Evolutionary conservation across 2,329 filamentous ascomycete species (phyloP), one percentile per base, ranked within the genome.

Genomic region (Penicillium sp.): DNA sequence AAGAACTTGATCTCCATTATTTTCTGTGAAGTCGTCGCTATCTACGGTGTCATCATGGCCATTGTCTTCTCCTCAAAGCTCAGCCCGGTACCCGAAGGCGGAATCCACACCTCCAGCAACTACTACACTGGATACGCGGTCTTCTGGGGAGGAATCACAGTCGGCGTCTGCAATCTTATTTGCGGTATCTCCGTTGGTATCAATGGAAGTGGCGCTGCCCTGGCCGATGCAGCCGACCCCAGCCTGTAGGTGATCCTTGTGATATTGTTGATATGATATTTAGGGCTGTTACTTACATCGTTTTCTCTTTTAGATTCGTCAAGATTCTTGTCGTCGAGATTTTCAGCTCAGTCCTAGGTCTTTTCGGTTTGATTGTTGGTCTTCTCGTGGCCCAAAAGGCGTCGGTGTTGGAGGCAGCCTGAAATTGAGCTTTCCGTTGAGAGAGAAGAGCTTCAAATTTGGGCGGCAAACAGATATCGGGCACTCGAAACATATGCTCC

Each of bases 1-100:
- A 99, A 99, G 87, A 99, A 99, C 83, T 79, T 99, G 73, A 97
- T 99, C 76, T 97, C 93, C 70, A 99, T 99, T 78, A 97, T 99
- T 80, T 99, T 99, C 81, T 99, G 94, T 82, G 94, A 99, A 81
- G 94, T 99, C 73, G 94, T 99, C 71, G 94, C 94, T 78, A 99
- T 99, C 77, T 99, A 99, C 83, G 96, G 96, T 70, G 93, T 99
- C 78, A 99, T 99, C 80, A 99, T 99, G 92, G 89, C 93, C 70
- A 99, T 99, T 75, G 90, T 99, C 70, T 97, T 97, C 81, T 96
- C 93, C 44, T 85, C 93, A 61, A 96, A 97, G 78, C 80, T 99
- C 68, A 83, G 85, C 68, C 76, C 83, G 55, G 83, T 94, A 31
- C 73, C 81, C 43, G 83, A 83, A 56, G 84, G 88, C 39, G 82